A percentile compares a stretch with the other conserved stretches of the same genome.
These are phyloP conservation scores for Leishmania martiniquensis DNA, from an alignment of 208 protist genomes.

Conservation along the genomic window DNA sequence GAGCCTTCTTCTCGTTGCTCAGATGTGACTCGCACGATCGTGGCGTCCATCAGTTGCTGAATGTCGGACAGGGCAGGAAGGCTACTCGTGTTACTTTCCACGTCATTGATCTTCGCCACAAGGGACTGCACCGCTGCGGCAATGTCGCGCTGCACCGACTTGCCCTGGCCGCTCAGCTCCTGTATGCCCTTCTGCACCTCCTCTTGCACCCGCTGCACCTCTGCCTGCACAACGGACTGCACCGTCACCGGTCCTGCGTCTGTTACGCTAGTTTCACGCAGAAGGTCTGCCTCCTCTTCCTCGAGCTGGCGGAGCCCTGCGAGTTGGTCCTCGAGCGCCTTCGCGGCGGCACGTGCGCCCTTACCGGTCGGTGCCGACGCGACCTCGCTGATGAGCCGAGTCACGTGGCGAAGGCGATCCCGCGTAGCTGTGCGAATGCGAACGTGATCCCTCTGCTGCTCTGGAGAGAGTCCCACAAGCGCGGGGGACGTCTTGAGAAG, in stretches of 20 bases:
- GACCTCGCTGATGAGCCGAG: conserved; percentile 7
- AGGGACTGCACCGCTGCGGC: conserved; percentile 8
- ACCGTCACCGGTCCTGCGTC: conserved; percentile 7
- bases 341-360: not conserved
- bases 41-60: conserved; percentile 30
- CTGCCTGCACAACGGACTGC: conserved; percentile 21
- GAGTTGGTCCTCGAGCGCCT: conserved; percentile 17
- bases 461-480: conserved; percentile 15
- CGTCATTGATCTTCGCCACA: conserved; percentile 14
- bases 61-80: conserved; percentile 27
- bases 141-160: conserved; percentile 8
- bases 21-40: conserved; percentile 10
- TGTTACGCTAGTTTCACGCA: conserved; percentile 7
- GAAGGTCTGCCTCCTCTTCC: conserved; percentile 22
- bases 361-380: not conserved
- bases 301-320: conserved; percentile 14
- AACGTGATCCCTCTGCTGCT: conserved; percentile 18
- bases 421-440: conserved; percentile 21
- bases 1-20: conserved; percentile 10
- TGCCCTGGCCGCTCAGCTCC: not conserved
- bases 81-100: conserved; percentile 6
- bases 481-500: conserved; percentile 17
- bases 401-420: conserved; percentile 19
- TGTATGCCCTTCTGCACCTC: conserved; percentile 10
- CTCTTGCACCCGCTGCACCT: conserved; percentile 20